phyloP scores from a whole-genome alignment of 1,284 basidiomycete genomes.

The Pulveroboletus sp. region DNA sequence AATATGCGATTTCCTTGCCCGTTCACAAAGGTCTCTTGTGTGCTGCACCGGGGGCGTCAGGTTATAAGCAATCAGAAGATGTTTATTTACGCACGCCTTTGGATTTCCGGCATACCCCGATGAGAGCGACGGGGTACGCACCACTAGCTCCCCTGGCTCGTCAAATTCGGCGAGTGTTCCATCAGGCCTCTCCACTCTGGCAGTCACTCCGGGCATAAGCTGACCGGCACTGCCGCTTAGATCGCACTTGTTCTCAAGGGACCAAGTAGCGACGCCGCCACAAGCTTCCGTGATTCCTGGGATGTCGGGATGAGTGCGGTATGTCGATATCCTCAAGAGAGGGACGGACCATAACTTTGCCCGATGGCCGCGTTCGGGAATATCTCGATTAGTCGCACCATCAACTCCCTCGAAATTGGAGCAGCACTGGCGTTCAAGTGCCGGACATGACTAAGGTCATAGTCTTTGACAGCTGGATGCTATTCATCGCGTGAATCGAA shows the following conservation, averaged over 20 bases:
- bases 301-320: not conserved
- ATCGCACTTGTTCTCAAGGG: constrained; percentile 45
- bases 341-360: constrained; percentile 50
- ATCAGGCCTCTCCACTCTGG: constrained; percentile 60
- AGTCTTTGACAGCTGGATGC: constrained; percentile 55
- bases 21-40: constrained; percentile 54
- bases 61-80: not conserved
- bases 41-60: constrained; percentile 37
- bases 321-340: not conserved
- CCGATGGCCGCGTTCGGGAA: constrained; percentile 49
- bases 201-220: constrained; percentile 54
- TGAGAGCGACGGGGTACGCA: constrained; percentile 60
- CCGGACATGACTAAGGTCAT: constrained; percentile 53
- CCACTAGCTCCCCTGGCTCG: constrained; percentile 66
- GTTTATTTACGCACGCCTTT: constrained; percentile 53
- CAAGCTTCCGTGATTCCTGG: constrained; percentile 48
- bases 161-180: constrained; percentile 59
- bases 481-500: constrained; percentile 29
- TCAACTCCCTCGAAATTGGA: constrained; percentile 56
- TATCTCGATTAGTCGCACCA: constrained; percentile 45
- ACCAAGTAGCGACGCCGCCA: constrained; percentile 39
- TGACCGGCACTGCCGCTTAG: constrained; percentile 59
- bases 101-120: constrained; percentile 60
- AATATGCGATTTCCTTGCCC: constrained; percentile 39
- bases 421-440: constrained; percentile 60